A percentile compares a stretch with the other conserved stretches of the same genome.
Evolutionary conservation across 805 yeast species (phyloP).

Genomic region (Peterozyma toletana): DNA sequence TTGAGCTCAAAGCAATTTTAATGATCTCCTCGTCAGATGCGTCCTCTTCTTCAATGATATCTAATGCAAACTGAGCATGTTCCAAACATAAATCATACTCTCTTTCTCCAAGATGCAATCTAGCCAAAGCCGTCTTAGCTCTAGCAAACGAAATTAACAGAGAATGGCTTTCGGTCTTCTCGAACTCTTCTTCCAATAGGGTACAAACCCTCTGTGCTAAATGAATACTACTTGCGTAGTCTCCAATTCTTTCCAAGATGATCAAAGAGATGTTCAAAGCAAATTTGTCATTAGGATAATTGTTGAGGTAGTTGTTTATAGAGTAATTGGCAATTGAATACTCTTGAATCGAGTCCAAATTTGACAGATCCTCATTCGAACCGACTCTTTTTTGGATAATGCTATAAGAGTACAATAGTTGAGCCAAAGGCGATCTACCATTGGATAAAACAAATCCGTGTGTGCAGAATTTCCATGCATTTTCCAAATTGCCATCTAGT

Average conservation of each 20-base stretch:
- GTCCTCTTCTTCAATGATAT: constrained; percentile 31
- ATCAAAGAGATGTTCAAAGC: constrained; percentile 52
- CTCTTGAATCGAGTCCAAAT: constrained; percentile 56
- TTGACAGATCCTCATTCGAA: constrained; percentile 38
- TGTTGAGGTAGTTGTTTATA: constrained; percentile 56
- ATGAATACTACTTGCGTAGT: constrained; percentile 45
- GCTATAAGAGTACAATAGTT: constrained; percentile 62
- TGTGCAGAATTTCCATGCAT: constrained; percentile 55
- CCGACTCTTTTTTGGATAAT: constrained; percentile 41
- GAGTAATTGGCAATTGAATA: constrained; percentile 60
- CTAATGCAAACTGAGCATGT: constrained; percentile 47
- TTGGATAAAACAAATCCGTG: constrained; percentile 77
- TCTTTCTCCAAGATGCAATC: constrained; percentile 58
- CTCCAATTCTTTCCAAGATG: constrained; percentile 64
- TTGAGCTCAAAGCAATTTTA: constrained; percentile 2
- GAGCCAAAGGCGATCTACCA: constrained; percentile 64
- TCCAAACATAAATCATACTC: constrained; percentile 55
- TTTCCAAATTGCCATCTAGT: constrained; percentile 37
- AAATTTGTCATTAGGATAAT: constrained; percentile 46
- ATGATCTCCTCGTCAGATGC: constrained; percentile 20
- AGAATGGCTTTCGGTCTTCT: constrained; percentile 39
- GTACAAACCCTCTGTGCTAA: constrained; percentile 38
- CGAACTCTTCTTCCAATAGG: constrained; percentile 49
- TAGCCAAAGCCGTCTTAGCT: constrained; percentile 63
- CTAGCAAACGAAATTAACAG: constrained; percentile 44